Percentiles rank a stretch among this genome's conserved stretches.
phyloP scores from a whole-genome alignment of 257 asterid species.

The Solanum medicagineum region DNA sequence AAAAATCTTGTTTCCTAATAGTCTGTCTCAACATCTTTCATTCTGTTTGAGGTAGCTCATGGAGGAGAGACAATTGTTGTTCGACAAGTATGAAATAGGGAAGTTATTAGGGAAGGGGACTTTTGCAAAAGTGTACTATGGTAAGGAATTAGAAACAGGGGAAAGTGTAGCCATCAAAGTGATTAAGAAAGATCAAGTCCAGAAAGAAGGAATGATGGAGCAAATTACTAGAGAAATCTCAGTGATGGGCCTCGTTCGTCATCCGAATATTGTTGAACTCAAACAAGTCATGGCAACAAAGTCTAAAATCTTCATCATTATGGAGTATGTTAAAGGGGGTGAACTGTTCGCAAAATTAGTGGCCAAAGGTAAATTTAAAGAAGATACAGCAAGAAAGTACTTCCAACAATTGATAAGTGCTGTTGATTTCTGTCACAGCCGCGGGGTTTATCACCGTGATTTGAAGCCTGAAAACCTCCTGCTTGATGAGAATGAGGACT shows the following conservation, averaged over 20 bases:
- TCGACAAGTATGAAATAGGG: constrained; percentile 46
- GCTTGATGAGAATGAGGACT: constrained; percentile 39
- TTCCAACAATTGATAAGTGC: constrained; percentile 42
- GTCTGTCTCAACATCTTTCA: not conserved
- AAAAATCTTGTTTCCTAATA: not conserved
- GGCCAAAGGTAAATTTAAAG: constrained; percentile 26
- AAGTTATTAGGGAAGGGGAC: constrained; percentile 42
- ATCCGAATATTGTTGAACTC: constrained; percentile 42
- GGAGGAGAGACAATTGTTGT: constrained; percentile 28
- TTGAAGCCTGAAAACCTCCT: constrained; percentile 53
- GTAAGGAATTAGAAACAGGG: constrained; percentile 16
- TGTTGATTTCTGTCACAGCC: constrained; percentile 29
- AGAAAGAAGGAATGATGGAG: constrained; percentile 37
- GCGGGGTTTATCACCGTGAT: constrained; percentile 18
- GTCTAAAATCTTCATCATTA: constrained; percentile 35
- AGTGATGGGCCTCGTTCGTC: constrained; percentile 49
- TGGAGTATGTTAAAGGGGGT: constrained; percentile 56
- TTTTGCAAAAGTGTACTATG: constrained; percentile 47
- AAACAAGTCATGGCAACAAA: constrained; percentile 55
- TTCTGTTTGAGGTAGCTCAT: not conserved
- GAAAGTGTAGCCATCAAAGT: constrained; percentile 61
- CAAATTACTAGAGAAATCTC: constrained; percentile 49
- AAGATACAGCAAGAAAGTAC: constrained; percentile 36
- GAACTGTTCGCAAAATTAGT: constrained; percentile 42
- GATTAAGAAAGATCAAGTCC: constrained; percentile 33